Base-by-base conservation (phyloP, 257 asterid genomes). In the Solanum acaule region DNA sequence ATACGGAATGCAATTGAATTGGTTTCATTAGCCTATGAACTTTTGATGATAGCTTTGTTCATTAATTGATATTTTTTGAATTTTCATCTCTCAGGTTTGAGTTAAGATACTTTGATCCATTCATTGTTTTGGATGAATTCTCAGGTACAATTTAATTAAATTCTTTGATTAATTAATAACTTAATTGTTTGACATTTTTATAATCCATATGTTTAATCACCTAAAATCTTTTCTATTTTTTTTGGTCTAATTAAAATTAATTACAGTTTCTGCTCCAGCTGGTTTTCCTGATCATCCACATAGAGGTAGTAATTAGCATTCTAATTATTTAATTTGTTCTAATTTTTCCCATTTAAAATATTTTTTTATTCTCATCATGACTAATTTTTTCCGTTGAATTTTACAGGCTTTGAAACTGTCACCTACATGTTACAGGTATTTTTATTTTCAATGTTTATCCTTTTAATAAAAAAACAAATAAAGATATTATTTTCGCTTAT, bases 251-350 rank as follows among this genome's bases (percentile, higher is more conserved):
- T 77, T 84, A 42, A 34, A 46, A 46, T 37, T 22, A 73, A 34
- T 73, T 89, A 22, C 95, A 97, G 99, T 97, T 89, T 68, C 98
- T 91, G 96, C 99, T 86, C 98, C 99, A 2, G 98, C 95, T 93
- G 99, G 99, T 35, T 97, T 97, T 89, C 99, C 99, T 72, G 98
- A 96, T 91, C 99, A 97, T 86, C 99, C 99, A 44, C 99, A 97
- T 34, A 95, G 99, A 95, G 99, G 99, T 94, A 73, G 29, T 13
- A 40, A 35, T 34, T 73, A 35, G 29, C 18, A 75, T 16, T 81
- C 10, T 49, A 29, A 29, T 82, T 4, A 82, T 79, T 44, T 46
- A n/a, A 75, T 46, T 46, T 81, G 0, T 29, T 44, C 27, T 81
- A 4, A 8, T 46, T 81, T 44, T 40, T n/a, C 61, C 56, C 65